These are phyloP conservation scores for Boletus huronensis DNA, from an alignment of 768 basidiomycete genomes.

Conservation along the genomic window DNA sequence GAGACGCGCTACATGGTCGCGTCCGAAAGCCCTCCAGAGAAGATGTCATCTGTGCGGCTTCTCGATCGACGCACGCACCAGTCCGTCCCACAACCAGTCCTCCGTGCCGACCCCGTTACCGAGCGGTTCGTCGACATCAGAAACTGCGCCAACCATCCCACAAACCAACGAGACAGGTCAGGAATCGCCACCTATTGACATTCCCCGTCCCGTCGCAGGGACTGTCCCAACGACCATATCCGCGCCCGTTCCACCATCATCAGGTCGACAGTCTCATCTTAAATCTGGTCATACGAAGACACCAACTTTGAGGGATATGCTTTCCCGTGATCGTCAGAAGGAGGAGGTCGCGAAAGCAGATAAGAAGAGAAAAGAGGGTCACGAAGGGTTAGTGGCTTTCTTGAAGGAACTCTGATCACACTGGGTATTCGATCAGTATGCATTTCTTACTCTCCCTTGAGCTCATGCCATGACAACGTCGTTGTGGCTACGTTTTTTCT, in stretches of 20 bases:
- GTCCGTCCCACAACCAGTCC: neutral
- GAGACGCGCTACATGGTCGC: constrained; percentile 1
- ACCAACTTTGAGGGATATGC: constrained; percentile 56
- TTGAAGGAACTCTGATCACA: constrained; percentile 20
- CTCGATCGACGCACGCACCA: constrained; percentile 1
- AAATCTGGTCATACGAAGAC: constrained; percentile 38
- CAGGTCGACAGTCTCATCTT: constrained; percentile 33
- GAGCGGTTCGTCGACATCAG: neutral
- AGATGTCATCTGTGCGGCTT: constrained; percentile 23
- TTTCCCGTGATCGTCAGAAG: constrained; percentile 55
- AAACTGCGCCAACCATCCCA: neutral
- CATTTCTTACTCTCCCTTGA: too few species aligned
- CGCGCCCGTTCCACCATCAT: neutral
- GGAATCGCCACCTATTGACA: neutral
- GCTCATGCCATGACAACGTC: neutral
- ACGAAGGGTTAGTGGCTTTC: constrained; percentile 52
- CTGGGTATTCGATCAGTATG: neutral
- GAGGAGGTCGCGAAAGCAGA: constrained; percentile 29
- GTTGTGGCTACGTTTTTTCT: neutral
- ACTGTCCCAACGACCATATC: neutral
- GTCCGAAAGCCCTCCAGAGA: constrained; percentile 5
- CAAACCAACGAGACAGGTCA: neutral
- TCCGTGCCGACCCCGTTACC: neutral
- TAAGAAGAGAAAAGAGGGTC: constrained; percentile 22
- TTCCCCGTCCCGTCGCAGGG: neutral